Base-by-base conservation (phyloP, 2,329 filamentous ascomycete species). In the Chrysosphaeria jannelii region DNA sequence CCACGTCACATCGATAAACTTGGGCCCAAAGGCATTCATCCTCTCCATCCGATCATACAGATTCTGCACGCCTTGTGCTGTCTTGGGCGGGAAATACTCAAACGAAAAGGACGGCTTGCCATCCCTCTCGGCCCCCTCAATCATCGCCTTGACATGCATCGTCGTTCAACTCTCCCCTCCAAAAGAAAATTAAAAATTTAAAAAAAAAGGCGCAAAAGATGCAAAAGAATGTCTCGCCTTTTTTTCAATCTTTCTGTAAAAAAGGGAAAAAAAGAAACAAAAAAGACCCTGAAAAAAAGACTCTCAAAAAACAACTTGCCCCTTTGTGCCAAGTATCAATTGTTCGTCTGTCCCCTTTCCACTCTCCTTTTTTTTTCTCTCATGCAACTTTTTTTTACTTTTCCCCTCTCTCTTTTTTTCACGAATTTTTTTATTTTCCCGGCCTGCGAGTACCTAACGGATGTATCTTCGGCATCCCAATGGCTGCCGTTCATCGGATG, bases 11-110 rank as follows among this genome's bases (percentile, higher is more conserved):
- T 97, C 85, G 43, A 97, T 78, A 51, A 97, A 97, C 39, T 70
- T 31, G 81, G 85, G 2, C 78, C 85, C 31, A 88, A 62, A 31
- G 9, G 26, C 25, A 38, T 69, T 63, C 85, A 97, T 97, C 47
- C 79, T 78, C 48, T 97, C 85, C 74, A 97, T 93, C 35, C 85
- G 75, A 37, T 97, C 85, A 55, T 97, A 97, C 28, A 97, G 66
- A 45, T 97, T 97, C 50, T 97, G 85, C 8, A 97, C 81, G 56
- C 85, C 85, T 49, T 85, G 75, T 8, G 75, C 71, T 6, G 85
- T 97, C 53, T 97, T 97, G 19, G 85, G 85, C 24, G 85, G 85
- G 48, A 97, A 97, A 56, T 90, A 97, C 46, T 97, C 85, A 52
- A 97, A 97, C 29, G 85, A 97, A 55, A 91, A 91, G 40, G 78